Base-by-base conservation (phyloP, 169 alveolate genomes). In the Pseudocohnilembus persalinus region DNA sequence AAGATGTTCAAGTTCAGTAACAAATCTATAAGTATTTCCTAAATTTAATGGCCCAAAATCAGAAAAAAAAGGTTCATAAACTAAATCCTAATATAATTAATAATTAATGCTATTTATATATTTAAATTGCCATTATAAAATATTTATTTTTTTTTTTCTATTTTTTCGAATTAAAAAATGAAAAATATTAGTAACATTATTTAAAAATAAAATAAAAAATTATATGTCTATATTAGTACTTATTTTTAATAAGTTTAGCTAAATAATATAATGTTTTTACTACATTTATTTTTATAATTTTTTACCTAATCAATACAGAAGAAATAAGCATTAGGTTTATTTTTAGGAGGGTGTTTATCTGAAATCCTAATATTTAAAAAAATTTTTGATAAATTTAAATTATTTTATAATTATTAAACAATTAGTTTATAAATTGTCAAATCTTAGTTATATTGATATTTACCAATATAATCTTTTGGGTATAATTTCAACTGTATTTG, bases 41-140 rank as follows among this genome's bases (percentile, higher is more conserved):
- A 98, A 89, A 84, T 94, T 96, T 34, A 97, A 92, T 11, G 99
- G 99, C 0, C 99, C 99, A 82, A 98, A 98, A 84, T 98, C 99
- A 31, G 94, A 94, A 85, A 93, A 95, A 87, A 98, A 98, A 25
- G 99, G 98, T 83, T 97, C 98, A 84, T 98, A 98, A 29, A 94
- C 94, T 68, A 97, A 88, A 34, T 96, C 98, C 93, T 89, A 81
- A 29, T 49, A 49, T 49, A 49, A 49, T 11, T 49, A 49, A 49
- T 49, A 11, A 11, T 49, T 49, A 49, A 49, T 11, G 20, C 68
- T 49, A 11, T 49, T 11, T 11, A 49, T 49, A 49, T 20, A 49
- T 11, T 11, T 11, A 11, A 49, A 49, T 20, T 11, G 20, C 4
- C 20, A 11, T 49, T 49, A 11, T 11, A 49, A 49, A 49, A 4